Evolutionary conservation across 225 moss, liverwort and hornwort genomes (phyloP).

Genomic region (Sphagnum contortum): DNA sequence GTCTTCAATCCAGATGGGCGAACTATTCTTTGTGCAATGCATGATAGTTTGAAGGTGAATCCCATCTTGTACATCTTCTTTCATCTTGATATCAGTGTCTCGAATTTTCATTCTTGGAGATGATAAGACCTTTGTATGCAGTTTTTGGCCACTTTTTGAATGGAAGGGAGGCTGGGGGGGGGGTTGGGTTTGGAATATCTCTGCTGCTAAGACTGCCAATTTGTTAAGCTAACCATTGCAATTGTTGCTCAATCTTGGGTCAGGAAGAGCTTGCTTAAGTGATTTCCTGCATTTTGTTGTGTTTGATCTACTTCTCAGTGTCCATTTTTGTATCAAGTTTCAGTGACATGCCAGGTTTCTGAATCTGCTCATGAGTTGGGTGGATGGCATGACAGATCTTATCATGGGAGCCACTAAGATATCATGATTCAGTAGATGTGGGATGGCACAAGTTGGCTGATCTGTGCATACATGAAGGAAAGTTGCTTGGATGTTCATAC

Average conservation of each 20-base stretch:
- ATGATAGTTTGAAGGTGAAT: conserved; percentile 88
- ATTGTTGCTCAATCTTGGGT: too few species aligned
- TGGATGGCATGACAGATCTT: conserved; percentile 50
- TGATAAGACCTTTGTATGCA: too few species aligned
- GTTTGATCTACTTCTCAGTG: too few species aligned
- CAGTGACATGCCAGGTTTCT: too few species aligned
- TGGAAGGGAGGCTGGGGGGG: too few species aligned
- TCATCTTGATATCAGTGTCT: background rate
- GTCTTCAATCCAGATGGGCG: conserved; percentile 97
- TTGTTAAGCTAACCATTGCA: too few species aligned
- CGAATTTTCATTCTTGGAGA: background rate
- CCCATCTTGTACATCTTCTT: background rate
- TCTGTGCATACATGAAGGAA: conserved; percentile 90
- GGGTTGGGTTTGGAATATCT: too few species aligned
- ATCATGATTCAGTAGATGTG: conserved; percentile 97
- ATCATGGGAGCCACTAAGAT: conserved; percentile 97
- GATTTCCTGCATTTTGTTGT: too few species aligned
- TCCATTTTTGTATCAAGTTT: too few species aligned
- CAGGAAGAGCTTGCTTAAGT: too few species aligned
- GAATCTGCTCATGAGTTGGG: background rate
- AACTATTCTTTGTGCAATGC: conserved; percentile 85
- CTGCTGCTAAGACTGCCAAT: too few species aligned
- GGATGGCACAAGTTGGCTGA: conserved; percentile 99
- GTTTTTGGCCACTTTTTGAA: too few species aligned
- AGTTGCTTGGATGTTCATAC: conserved; percentile 94